Conservation (phyloP, 768 basidiomycete genomes). For the Auriscalpium microsporum region DNA sequence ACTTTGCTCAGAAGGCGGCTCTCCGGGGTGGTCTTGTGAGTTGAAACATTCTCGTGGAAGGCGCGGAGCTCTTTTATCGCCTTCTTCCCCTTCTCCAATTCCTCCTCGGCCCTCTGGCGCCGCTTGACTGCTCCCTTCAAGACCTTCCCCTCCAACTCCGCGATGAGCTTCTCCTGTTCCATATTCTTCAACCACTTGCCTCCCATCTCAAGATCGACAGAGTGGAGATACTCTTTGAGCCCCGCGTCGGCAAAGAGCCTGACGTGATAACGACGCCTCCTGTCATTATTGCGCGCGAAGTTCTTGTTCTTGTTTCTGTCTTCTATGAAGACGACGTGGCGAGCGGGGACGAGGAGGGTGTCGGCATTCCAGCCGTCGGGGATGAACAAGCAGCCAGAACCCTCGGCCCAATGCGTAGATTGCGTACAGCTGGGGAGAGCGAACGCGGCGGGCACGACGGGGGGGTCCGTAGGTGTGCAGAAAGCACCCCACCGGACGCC, state of each 20-base stretch:
- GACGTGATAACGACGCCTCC: neutral
- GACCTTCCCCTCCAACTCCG: neutral
- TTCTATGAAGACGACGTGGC: neutral
- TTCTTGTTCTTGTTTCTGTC: neutral
- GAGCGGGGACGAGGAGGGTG: neutral
- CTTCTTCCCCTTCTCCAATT: neutral
- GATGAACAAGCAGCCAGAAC: constrained; percentile 16
- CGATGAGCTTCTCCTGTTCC: neutral
- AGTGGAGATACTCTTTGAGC: constrained; percentile 22
- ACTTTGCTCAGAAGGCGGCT: neutral
- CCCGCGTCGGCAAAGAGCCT: constrained; percentile 1
- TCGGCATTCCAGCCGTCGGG: constrained; percentile 17
- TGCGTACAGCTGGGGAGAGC: too few relatives aligned
- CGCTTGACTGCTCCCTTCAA: too few relatives aligned
- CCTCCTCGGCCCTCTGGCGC: neutral
- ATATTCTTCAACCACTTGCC: neutral
- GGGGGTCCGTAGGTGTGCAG: too few relatives aligned
- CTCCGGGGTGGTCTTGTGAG: neutral
- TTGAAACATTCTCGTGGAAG: neutral
- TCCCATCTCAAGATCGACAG: neutral
- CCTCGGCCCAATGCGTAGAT: too few relatives aligned
- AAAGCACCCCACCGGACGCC: too few relatives aligned
- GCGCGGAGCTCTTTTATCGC: neutral
- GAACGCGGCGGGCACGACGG: too few relatives aligned
- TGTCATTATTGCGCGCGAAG: neutral